phyloP scores from a whole-genome alignment of 2,329 filamentous ascomycete genomes.

The Arthroderma sp. region DNA sequence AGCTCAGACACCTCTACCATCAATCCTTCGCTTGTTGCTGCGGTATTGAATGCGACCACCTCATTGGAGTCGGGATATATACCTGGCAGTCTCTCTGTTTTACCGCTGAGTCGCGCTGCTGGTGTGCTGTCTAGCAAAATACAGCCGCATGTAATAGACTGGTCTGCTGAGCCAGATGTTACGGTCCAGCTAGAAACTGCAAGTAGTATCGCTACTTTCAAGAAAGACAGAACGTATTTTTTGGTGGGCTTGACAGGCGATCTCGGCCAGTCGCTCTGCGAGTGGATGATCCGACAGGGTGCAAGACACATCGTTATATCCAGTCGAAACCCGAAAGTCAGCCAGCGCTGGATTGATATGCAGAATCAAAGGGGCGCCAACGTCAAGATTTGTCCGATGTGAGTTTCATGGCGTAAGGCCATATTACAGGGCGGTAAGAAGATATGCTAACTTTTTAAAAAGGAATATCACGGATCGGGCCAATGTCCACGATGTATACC shows the following conservation, averaged over 20 bases:
- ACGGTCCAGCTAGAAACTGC: too few relatives aligned
- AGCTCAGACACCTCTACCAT: too few relatives aligned
- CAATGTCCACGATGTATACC: conserved; percentile 9
- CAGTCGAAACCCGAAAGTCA: conserved; percentile 22
- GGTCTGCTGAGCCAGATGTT: too few relatives aligned
- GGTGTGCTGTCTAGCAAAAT: too few relatives aligned
- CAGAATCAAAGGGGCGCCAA: neutral
- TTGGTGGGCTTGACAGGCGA: conserved; percentile 23
- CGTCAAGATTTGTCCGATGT: neutral
- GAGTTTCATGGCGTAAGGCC: neutral
- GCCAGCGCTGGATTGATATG: conserved; percentile 13
- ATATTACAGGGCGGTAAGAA: too few relatives aligned
- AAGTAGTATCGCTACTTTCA: too few relatives aligned
- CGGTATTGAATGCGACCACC: too few relatives aligned
- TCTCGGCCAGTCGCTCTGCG: conserved; percentile 24
- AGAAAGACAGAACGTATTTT: conserved; percentile 24
- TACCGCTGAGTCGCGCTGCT: too few relatives aligned
- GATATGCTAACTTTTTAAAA: neutral
- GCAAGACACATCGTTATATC: conserved; percentile 22
- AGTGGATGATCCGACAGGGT: conserved; percentile 24
- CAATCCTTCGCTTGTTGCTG: too few relatives aligned
- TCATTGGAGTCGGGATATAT: too few relatives aligned
- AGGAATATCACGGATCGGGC: conserved; percentile 14
- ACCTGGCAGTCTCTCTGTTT: too few relatives aligned
- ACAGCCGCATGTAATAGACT: too few relatives aligned